Base-by-base conservation (phyloP, 2,329 filamentous ascomycete genomes). In the Ophiostoma sp. region DNA sequence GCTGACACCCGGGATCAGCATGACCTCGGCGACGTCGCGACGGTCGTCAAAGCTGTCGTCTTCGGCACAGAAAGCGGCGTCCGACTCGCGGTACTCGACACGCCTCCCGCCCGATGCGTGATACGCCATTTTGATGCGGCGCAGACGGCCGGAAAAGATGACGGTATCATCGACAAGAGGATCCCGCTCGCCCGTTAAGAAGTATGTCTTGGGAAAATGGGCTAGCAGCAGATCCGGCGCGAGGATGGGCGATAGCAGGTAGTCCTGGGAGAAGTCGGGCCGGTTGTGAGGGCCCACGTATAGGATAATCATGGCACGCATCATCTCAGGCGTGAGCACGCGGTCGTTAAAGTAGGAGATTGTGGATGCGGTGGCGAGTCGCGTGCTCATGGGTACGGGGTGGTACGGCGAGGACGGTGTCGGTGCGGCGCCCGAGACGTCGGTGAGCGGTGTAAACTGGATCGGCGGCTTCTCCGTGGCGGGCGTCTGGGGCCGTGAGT, bases 311-410 rank as follows among this genome's bases (percentile, higher is more conserved):
- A 99, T 98, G 71, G 93, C 92, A 44, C 95, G 90, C 90, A 98
- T 97, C 92, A 98, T 97, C 78, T 99, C 95, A 0, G 95, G 94
- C 0, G 92, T 94, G 14, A 99, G 83, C 41, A 99, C 91, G 41
- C 95, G 89, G 77, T 99, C 95, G 77, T 96, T 95, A 78, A 97
- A 96, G 79, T 98, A 98, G 0, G 94, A 97, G 47, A 99, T 96
- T 87, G 97, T 96, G n/a, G 89, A 94, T 0, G 92, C 93, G 76
- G 94, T 96, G 16, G 94, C 93, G 9, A 99, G 85, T n/a, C 93
- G 87, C 0, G 95, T 98, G 73, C 86, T 88, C 70, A 97, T 80
- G 1, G 85, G 84, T 70, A 84, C 79, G 0, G 84, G 79, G 64
- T 83, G 85, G 70, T 86, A 82, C 14, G 58, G 38, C 5, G 85